A percentile compares a stretch with the other conserved stretches of the same genome.
These are phyloP conservation scores for Phialemoniopsis sp. DNA, from an alignment of 2,329 filamentous ascomycete species.

Conservation along the genomic window DNA sequence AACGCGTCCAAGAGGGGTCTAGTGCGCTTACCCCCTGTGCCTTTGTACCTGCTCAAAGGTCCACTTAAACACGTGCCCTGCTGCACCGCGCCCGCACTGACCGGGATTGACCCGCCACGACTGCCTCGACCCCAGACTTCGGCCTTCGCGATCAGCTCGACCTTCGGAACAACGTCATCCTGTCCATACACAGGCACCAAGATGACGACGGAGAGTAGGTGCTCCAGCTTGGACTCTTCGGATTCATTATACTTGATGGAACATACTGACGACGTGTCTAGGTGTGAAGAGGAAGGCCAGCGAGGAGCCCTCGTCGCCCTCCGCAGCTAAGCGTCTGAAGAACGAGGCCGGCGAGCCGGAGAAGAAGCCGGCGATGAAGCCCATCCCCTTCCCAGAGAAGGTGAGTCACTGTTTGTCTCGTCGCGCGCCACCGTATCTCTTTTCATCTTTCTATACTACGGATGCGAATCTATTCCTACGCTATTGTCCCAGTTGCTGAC, in stretches of 20 bases:
- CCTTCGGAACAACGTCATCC: too few relatives aligned
- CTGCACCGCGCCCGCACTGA: too few relatives aligned
- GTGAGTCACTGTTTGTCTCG: too few relatives aligned
- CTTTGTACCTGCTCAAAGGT: too few relatives aligned
- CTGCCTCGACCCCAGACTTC: too few relatives aligned
- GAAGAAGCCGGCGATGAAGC: conserved; percentile 51
- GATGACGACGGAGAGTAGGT: conserved; percentile 37
- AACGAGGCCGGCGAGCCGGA: conserved; percentile 38
- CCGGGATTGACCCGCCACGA: too few relatives aligned
- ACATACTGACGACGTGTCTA: conserved; percentile 14
- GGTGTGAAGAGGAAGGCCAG: conserved; percentile 69
- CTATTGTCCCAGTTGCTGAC: conserved; percentile 2
- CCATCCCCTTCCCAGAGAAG: conserved; percentile 88
- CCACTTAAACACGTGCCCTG: too few relatives aligned
- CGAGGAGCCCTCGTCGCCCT: conserved; percentile 59
- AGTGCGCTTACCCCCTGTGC: conserved; percentile 12
- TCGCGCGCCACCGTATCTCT: too few relatives aligned
- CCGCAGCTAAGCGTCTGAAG: conserved; percentile 63
- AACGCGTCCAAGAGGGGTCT: conserved; percentile 19
- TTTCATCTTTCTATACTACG: too few relatives aligned
- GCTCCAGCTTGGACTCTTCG: conserved; percentile 4
- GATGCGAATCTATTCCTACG: too few relatives aligned
- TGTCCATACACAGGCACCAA: neutral
- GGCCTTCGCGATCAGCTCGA: too few relatives aligned
- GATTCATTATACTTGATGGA: too few relatives aligned